A percentile compares a stretch with the other conserved stretches of the same genome.
Conservation (phyloP, 2,329 filamentous ascomycete genomes). For the Thermoascus crustaceus region DNA sequence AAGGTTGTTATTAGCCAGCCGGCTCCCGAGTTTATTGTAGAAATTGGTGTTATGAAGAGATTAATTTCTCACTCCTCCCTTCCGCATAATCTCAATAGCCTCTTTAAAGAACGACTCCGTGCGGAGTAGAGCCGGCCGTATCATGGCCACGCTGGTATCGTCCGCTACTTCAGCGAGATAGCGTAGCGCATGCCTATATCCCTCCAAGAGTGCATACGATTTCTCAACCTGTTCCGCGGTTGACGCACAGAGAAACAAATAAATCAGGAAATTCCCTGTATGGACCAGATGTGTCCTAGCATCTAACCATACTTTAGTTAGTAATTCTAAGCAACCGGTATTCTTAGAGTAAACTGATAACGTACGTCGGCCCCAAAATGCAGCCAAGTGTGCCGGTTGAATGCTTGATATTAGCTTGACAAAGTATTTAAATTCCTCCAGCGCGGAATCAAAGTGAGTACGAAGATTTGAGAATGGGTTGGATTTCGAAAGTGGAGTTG, state of each 20-base stretch:
- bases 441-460: constrained; percentile 13
- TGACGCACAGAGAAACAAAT: constrained; percentile 40
- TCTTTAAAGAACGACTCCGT: constrained; percentile 19
- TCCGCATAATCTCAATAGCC: constrained; percentile 13
- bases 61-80: neutral
- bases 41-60: too few species aligned
- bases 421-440: constrained; percentile 17
- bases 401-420: constrained; percentile 30
- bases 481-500: constrained; percentile 37
- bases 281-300: constrained; percentile 40
- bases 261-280: constrained; percentile 43
- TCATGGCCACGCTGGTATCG: constrained; percentile 12
- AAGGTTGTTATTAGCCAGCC: too few species aligned
- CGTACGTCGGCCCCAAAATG: constrained; percentile 41
- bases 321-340: constrained; percentile 2
- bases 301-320: constrained; percentile 13
- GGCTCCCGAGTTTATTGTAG: too few species aligned
- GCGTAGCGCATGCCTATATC: constrained; percentile 17
- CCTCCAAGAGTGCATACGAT: constrained; percentile 15
- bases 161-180: constrained; percentile 12
- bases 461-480: constrained; percentile 22
- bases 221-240: constrained; percentile 16
- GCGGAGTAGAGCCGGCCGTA: constrained; percentile 16
- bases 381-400: constrained; percentile 24
- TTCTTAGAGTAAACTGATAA: constrained; percentile 11